Evolutionary conservation across 371 early-diverging fungal species (phyloP).

Genomic region (Conidiobolus incongruus): DNA sequence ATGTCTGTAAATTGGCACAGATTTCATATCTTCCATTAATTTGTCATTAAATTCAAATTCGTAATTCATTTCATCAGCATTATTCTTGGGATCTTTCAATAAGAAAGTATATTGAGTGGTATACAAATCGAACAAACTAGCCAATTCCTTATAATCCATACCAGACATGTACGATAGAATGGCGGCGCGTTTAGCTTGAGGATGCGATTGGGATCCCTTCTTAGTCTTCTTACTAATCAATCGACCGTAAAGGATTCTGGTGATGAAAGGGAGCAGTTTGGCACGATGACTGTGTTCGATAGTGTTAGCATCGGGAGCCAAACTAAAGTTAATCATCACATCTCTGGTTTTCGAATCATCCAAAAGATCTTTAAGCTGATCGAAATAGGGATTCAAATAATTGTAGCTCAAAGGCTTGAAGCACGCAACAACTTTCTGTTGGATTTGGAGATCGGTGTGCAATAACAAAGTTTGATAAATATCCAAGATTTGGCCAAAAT

Average conservation of each 20-base stretch:
- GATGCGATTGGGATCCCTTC: conserved; percentile 30
- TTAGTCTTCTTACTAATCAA: conserved; percentile 45
- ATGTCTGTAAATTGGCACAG: conserved; percentile 34
- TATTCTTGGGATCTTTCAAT: conserved; percentile 1
- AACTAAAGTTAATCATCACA: conserved; percentile 45
- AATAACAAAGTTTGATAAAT: conserved; percentile 46
- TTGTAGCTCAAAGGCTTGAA: conserved; percentile 52
- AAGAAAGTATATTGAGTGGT: conserved; percentile 39
- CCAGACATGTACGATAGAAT: conserved; percentile 54
- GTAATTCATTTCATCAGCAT: background rate
- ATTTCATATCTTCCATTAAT: conserved; percentile 7
- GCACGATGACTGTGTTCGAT: conserved; percentile 40
- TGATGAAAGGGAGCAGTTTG: conserved; percentile 41
- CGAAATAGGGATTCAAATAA: conserved; percentile 39
- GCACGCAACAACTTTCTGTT: conserved; percentile 59
- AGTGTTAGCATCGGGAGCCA: conserved; percentile 25
- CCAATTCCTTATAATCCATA: conserved; percentile 34
- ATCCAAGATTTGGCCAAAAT: conserved; percentile 22
- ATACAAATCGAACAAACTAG: conserved; percentile 49
- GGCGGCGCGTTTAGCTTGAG: conserved; percentile 44
- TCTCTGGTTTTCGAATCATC: conserved; percentile 82
- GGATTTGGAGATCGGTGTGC: conserved; percentile 55
- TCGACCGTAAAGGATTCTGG: conserved; percentile 78
- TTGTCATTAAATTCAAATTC: conserved; percentile 6
- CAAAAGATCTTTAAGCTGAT: conserved; percentile 42